Percentiles rank a stretch among this genome's conserved stretches.
Conservation (phyloP, 164 flowering plant species). For the Hamamelis virginiana region DNA sequence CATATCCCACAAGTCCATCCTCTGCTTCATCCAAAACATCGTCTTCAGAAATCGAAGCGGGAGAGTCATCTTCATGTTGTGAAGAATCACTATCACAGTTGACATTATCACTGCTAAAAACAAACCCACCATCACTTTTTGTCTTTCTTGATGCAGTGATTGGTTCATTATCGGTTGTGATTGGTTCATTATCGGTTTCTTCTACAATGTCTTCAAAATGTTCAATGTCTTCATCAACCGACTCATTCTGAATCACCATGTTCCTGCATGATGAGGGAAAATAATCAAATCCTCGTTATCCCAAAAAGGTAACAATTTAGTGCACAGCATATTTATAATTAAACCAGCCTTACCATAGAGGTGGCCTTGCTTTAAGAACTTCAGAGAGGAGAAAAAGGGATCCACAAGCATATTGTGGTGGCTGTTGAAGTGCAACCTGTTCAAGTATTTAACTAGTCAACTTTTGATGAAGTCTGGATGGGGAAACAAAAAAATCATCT, state of each 20-base stretch:
- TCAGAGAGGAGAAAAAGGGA: conserved; percentile 91
- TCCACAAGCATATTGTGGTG: conserved; percentile 93
- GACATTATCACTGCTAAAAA: conserved; percentile 15
- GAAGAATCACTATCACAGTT: conserved; percentile 35
- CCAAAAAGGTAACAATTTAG: not conserved
- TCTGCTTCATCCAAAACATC: conserved; percentile 50
- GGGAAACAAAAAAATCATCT: not conserved
- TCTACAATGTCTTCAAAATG: conserved; percentile 86
- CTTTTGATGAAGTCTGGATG: too few species aligned
- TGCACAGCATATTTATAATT: not conserved
- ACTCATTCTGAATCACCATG: conserved; percentile 79
- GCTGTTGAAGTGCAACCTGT: conserved; percentile 96
- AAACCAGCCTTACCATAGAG: conserved; percentile 61
- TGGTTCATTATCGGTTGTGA: conserved; percentile 28
- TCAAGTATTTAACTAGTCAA: conserved; percentile 12
- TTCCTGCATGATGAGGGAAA: conserved; percentile 48
- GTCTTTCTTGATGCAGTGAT: conserved; percentile 15
- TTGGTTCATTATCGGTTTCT: conserved; percentile 38
- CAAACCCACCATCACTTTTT: conserved; percentile 12
- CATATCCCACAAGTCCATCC: conserved; percentile 32
- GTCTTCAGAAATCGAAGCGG: conserved; percentile 39
- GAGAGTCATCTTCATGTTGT: conserved; percentile 36
- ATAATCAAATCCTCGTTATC: too few species aligned
- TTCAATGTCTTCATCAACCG: conserved; percentile 86
- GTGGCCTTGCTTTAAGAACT: conserved; percentile 92